Base-by-base conservation (phyloP, 805 yeast genomes). In the Blastobotrys peoriensis region DNA sequence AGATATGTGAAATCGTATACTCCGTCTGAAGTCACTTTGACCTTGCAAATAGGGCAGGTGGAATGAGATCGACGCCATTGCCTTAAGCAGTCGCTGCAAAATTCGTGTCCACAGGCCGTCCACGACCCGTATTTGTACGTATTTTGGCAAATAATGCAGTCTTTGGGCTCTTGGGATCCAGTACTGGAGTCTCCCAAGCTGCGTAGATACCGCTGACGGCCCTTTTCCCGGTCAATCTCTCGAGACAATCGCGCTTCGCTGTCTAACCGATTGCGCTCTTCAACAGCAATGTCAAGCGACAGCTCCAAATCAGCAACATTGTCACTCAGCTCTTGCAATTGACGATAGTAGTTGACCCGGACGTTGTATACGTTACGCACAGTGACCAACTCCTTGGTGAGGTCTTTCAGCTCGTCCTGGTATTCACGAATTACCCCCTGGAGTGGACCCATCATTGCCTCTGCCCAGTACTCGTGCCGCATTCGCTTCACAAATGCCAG, bases 81-180 rank as follows among this genome's bases (percentile, higher is more conserved):
- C 16, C 66, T 71, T 30, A 93, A 68, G 61, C 98, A 93, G 1
- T 76, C 84, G 46, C 78, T 75, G 60, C 98, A 93, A 59, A 83
- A 93, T 53, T 79, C 80, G 63, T 93, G 98, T 0, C 98, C 98
- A 71, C 98, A 93, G 6, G 79, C 79, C 0, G 95, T 83, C 45
- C 93, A 67, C 0, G 93, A 74, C 0, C 98, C 98, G 33, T 79
- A 69, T 2, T 75, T 68, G 40, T 88, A 86, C 1, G 75, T 60
- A 3, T 79, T 73, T 17, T 83, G 76, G 60, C 98, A 93, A 48
- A 93, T 89, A 25, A 81, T 74, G 62, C 98, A 93, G 16, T 73
- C 63, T 43, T 71, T 59, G 6, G 70, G 76, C 5, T 71, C 72
- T 6, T 65, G 66, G 3, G 53, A 51, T 2, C 33, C 42, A 20